Conservation (phyloP, 306 rosid genomes). For the Arachis hypogaea region DNA sequence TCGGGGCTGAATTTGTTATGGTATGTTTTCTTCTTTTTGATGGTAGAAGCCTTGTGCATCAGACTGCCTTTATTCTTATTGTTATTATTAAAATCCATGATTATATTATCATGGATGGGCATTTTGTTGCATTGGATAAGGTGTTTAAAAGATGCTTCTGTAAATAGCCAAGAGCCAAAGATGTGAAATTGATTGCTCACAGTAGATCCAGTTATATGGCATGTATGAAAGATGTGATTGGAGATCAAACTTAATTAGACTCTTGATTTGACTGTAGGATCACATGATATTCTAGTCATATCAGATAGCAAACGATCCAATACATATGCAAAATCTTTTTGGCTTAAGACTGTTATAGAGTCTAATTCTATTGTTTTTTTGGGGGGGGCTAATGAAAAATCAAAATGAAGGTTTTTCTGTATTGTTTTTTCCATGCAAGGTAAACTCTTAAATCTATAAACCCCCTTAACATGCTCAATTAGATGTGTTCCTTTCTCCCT, state of each 20-base stretch:
- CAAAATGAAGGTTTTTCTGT: neutral
- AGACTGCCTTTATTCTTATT: slow-evolving; percentile 20
- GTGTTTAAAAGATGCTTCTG: slow-evolving; percentile 5
- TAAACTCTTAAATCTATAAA: neutral
- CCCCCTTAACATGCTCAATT: neutral
- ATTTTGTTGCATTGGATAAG: slow-evolving; percentile 25
- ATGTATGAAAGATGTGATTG: slow-evolving; percentile 5
- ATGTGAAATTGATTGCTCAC: slow-evolving; percentile 31
- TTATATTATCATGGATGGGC: slow-evolving; percentile 4
- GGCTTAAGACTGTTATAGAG: slow-evolving; percentile 1
- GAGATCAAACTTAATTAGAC: slow-evolving; percentile 8
- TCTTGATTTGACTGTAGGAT: slow-evolving; percentile 4
- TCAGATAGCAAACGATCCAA: neutral
- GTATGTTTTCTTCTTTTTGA: slow-evolving; percentile 55
- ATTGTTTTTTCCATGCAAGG: neutral
- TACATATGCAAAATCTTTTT: slow-evolving; percentile 5
- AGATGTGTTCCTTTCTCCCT: neutral
- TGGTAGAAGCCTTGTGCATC: neutral
- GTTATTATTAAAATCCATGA: slow-evolving; percentile 3
- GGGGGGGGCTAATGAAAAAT: neutral
- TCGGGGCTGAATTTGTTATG: slow-evolving; percentile 85
- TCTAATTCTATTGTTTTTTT: neutral
- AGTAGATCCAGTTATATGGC: slow-evolving; percentile 1
- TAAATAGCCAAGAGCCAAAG: slow-evolving; percentile 7
- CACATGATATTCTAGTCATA: neutral